A percentile compares a stretch with the other conserved stretches of the same genome.
phyloP scores from a whole-genome alignment of 257 asterid species.

The Salvia hispanica region DNA sequence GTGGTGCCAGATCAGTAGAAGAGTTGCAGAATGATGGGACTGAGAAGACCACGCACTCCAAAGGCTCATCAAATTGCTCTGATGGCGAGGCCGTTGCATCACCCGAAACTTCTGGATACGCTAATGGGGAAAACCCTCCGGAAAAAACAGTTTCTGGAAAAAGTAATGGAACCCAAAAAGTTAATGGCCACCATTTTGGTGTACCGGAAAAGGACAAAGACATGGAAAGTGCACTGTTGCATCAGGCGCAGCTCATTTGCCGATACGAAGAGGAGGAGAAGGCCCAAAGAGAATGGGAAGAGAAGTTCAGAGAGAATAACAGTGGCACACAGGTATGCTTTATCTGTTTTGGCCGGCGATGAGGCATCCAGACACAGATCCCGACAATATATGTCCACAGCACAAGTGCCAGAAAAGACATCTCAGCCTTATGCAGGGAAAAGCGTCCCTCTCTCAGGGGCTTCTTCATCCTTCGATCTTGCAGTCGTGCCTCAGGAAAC shows the following conservation, averaged over 20 bases:
- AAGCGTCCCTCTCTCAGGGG: slow-evolving; percentile 26
- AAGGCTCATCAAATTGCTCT: slow-evolving; percentile 49
- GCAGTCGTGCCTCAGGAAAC: slow-evolving; percentile 52
- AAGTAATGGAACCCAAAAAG: slow-evolving; percentile 35
- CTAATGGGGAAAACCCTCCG: slow-evolving; percentile 37
- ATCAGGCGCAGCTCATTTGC: slow-evolving; percentile 58
- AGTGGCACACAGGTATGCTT: slow-evolving; percentile 59
- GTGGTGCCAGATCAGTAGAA: slow-evolving; percentile 56
- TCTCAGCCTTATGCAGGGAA: slow-evolving; percentile 26
- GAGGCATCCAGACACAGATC: slow-evolving; percentile 22
- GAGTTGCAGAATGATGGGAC: slow-evolving; percentile 43
- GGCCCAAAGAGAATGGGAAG: slow-evolving; percentile 93
- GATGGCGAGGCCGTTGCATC: slow-evolving; percentile 36
- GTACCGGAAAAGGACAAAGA: slow-evolving; percentile 45
- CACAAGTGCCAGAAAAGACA: slow-evolving; percentile 21
- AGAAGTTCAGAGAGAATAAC: slow-evolving; percentile 68
- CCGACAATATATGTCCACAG: slow-evolving; percentile 16
- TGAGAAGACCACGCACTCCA: slow-evolving; percentile 37
- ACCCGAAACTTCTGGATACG: slow-evolving; percentile 39
- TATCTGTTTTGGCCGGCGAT: slow-evolving; percentile 15
- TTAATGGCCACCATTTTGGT: slow-evolving; percentile 34
- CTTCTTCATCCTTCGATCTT: slow-evolving; percentile 41
- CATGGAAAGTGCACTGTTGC: slow-evolving; percentile 64
- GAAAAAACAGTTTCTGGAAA: slow-evolving; percentile 37
- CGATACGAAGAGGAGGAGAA: slow-evolving; percentile 75